Evolutionary conservation across 148 eudicot species (phyloP), one percentile per base, ranked within the genome.

Genomic region (Vaccinium vitisidaea): DNA sequence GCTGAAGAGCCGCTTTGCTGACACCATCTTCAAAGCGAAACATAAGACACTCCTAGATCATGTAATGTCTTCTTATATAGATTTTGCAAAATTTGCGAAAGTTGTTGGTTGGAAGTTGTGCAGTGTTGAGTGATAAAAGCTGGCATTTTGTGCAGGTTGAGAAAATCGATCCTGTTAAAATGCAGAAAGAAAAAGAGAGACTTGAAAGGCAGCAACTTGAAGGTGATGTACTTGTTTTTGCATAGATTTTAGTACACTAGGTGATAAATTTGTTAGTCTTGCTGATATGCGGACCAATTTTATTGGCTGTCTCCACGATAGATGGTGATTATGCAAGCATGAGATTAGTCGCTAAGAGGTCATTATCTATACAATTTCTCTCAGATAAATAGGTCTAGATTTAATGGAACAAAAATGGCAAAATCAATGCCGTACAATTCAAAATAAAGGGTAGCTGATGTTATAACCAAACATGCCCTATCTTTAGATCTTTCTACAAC

Each of bases 1-100:
- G 91, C 85, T 96, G 76, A 96, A 89, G 88, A 89, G 88, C 53
- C 97, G 99, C 49, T 94, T 91, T 89, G 95, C 97, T 50, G 94
- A 91, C 83, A 93, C 94, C 5, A 95, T 95, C 75, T 85, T 89
- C 75, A 95, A 89, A 88, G 98, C 98, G 52, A 88, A 91, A 82
- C 88, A 92, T 84, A 89, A 93, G 84, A 83, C 88, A 8, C 91
- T 88, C 23, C 58, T 86, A 71, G 88, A 89, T 59, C 86, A 88
- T 58, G 97, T 92, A 90, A 86, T 81, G 77, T 36, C 30, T 32
- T 74, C 53, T 84, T 18, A 5, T 36, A 36, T 36, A 36, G 39
- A 36, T 55, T 48, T 85, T 63, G 10, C 46, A n/a, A n/a, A 49
- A 21, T 48, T 85, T 63, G 10, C 46, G 16, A n/a, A 49, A 21